These are phyloP conservation scores for Rhododendron simsii DNA, from an alignment of 148 eudicot genomes.

Conservation along the genomic window DNA sequence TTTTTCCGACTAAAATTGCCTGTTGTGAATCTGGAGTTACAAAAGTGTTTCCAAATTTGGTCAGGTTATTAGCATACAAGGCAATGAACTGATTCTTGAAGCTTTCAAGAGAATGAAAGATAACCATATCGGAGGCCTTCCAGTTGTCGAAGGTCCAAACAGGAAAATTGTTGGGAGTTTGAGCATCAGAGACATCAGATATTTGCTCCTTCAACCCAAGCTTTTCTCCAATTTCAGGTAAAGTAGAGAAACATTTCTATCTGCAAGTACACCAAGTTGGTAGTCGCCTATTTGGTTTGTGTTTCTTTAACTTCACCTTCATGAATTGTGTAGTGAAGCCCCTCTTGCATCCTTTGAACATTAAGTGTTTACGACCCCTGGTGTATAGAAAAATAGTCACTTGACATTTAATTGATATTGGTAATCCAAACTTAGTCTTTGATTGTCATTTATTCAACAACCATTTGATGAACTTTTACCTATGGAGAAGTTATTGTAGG, in stretches of 20 bases:
- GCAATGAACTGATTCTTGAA: constrained; percentile 68
- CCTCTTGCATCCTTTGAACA: background rate
- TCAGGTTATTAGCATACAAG: constrained; percentile 67
- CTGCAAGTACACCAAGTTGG: background rate
- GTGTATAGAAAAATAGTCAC: background rate
- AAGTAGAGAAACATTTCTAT: background rate
- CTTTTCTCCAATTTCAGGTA: constrained; percentile 83
- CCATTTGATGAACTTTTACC: background rate
- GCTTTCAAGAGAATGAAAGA: constrained; percentile 94
- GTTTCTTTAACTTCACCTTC: background rate
- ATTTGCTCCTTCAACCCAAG: constrained; percentile 65
- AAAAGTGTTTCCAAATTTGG: constrained; percentile 3
- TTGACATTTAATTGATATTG: background rate
- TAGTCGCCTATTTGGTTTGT: background rate
- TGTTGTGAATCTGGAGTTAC: background rate
- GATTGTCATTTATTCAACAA: background rate
- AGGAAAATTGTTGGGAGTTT: constrained; percentile 75
- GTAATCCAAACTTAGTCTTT: background rate
- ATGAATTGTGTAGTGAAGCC: background rate
- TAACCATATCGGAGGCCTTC: constrained; percentile 82
- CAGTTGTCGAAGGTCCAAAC: constrained; percentile 73
- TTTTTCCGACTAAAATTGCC: background rate
- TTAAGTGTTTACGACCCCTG: background rate
- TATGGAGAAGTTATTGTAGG: background rate
- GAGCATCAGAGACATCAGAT: constrained; percentile 84